Evolutionary conservation across 495 filamentous ascomycete genomes (phyloP).

Genomic region (Penicillium paxilli): DNA sequence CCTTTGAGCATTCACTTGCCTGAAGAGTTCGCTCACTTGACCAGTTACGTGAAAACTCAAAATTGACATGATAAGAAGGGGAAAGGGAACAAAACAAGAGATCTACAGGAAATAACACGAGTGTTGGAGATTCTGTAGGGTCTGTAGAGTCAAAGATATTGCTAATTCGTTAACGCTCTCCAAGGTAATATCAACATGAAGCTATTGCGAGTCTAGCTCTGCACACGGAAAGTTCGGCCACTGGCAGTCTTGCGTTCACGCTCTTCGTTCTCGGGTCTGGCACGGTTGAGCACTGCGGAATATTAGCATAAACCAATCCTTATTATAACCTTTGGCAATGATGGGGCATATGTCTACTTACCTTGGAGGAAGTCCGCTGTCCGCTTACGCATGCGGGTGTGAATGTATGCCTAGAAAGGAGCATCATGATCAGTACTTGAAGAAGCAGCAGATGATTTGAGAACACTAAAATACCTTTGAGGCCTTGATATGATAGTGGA

Average conservation of each 20-base stretch:
- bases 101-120: neutral
- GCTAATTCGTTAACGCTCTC: slow-evolving; percentile 23
- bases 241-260: slow-evolving; percentile 98
- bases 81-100: neutral
- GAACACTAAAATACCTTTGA: slow-evolving; percentile 68
- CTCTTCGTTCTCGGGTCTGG: slow-evolving; percentile 91
- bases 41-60: neutral
- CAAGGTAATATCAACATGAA: slow-evolving; percentile 23
- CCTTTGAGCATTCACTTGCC: too few relatives aligned
- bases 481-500: slow-evolving; percentile 99
- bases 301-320: slow-evolving; percentile 30
- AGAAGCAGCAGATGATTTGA: neutral
- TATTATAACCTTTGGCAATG: too few relatives aligned
- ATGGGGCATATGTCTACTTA: slow-evolving; percentile 32
- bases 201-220: slow-evolving; percentile 38
- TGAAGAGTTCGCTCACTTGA: too few relatives aligned
- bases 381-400: slow-evolving; percentile 93
- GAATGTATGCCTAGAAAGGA: slow-evolving; percentile 78
- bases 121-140: neutral
- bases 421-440: slow-evolving; percentile 10
- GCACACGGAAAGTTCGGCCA: slow-evolving; percentile 88
- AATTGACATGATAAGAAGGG: neutral
- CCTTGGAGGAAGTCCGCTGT: slow-evolving; percentile 98
- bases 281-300: slow-evolving; percentile 75
- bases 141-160: slow-evolving; percentile 13